phyloP scores from a whole-genome alignment of 2,329 filamentous ascomycete species.

The Xylaria arbuscula region DNA sequence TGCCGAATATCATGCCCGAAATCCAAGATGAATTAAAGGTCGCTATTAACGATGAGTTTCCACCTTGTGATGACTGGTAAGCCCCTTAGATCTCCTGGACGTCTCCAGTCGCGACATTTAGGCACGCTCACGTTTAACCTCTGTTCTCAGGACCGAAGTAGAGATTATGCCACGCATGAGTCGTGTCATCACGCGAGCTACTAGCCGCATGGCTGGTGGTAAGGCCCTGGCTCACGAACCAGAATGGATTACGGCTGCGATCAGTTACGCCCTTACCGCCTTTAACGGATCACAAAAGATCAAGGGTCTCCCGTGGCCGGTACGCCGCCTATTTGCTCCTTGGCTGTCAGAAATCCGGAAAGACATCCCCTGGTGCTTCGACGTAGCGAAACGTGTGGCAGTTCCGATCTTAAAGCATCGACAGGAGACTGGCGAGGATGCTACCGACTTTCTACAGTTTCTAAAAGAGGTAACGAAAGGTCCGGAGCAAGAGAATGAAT shows the following conservation, averaged over 20 bases:
- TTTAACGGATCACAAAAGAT: conserved; percentile 48
- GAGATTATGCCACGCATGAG: neutral
- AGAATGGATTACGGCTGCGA: conserved; percentile 48
- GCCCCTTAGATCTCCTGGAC: neutral
- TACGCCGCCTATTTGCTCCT: conserved; percentile 36
- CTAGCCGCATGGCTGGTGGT: conserved; percentile 35
- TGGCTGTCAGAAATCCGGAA: conserved; percentile 35
- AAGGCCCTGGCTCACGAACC: conserved; percentile 43
- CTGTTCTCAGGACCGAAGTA: neutral
- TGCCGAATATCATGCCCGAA: conserved; percentile 10
- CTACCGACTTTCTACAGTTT: conserved; percentile 22
- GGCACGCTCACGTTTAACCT: too few species aligned
- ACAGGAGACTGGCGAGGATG: conserved; percentile 29
- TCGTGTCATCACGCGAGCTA: conserved; percentile 10
- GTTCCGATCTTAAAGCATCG: conserved; percentile 46
- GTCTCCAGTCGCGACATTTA: neutral
- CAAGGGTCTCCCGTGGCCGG: conserved; percentile 34
- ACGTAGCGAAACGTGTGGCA: conserved; percentile 40
- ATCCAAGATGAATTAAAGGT: conserved; percentile 14
- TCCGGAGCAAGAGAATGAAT: conserved; percentile 6
- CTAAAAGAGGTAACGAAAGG: neutral
- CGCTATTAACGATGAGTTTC: conserved; percentile 2
- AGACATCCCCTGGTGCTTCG: conserved; percentile 43
- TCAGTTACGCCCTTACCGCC: conserved; percentile 47
- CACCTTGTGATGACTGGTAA: conserved; percentile 9